phyloP scores from a whole-genome alignment of 768 basidiomycete species.

The Hygrocybe punicea region DNA sequence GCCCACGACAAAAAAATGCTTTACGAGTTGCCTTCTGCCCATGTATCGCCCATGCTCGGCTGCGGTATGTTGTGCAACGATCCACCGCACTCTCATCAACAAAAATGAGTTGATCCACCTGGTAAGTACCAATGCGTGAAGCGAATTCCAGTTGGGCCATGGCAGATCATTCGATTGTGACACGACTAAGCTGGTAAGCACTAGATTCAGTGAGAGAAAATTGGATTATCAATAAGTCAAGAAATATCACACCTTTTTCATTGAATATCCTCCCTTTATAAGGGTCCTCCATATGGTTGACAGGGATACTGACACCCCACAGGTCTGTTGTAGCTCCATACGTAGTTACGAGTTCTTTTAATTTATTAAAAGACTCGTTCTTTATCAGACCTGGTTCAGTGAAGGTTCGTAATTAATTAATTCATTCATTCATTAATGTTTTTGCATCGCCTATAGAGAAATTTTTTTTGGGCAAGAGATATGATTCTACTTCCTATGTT shows the following conservation, averaged over 20 bases:
- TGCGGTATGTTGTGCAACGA: constrained; percentile 15
- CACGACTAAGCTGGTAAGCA: background rate
- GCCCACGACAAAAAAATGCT: constrained; percentile 4
- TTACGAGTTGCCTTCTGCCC: constrained; percentile 12
- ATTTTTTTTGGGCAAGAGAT: too few species aligned
- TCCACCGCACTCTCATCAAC: background rate
- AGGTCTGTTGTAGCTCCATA: too few species aligned
- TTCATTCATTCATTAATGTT: too few species aligned
- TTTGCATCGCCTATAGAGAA: too few species aligned
- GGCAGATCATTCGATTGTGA: background rate
- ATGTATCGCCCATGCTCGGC: background rate
- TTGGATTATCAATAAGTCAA: background rate
- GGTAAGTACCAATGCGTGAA: background rate
- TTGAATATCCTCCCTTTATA: background rate
- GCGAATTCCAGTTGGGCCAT: background rate
- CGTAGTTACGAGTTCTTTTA: too few species aligned
- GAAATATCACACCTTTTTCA: constrained; percentile 4
- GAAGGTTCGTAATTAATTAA: too few species aligned
- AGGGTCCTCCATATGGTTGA: background rate
- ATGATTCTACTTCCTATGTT: too few species aligned
- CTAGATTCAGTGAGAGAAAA: background rate
- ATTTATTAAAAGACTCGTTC: too few species aligned
- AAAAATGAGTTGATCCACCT: background rate
- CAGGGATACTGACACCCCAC: constrained; percentile 4
- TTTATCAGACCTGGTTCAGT: too few species aligned